Base-by-base conservation (phyloP, 495 filamentous ascomycete genomes). In the Hypoxylon trugodes region DNA sequence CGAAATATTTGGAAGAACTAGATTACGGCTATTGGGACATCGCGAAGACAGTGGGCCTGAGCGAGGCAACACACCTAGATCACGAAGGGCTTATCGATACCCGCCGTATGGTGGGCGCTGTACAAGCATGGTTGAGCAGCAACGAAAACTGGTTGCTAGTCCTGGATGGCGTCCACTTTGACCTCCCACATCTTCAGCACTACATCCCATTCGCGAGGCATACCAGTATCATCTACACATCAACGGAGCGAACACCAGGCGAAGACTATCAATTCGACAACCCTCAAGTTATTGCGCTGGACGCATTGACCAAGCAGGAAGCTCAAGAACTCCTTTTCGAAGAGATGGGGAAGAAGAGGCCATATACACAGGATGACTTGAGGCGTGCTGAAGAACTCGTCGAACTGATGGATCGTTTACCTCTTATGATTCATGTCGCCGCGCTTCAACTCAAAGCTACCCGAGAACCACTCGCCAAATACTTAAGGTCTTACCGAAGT, bases 151-250 rank as follows among this genome's bases (percentile, higher is more conserved):
- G 91, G 91, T 77, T 95, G 6, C 73, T 95, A 48, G 79, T 94
- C 3, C 81, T 93, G 25, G 91, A 95, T 63, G 91, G 90, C 0
- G 78, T 92, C 9, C 86, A 82, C 19, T 89, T 92, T 52, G 85
- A 87, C 46, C 86, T 87, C 3, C 83, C 82, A 25, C 76, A 80
- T 4, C 78, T 93, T 8, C 74, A 79, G 32, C 77, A 85, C 33
- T 91, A 89, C 62, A 84, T 95, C 7, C 91, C 91, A 0, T 88
- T 89, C 68, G 85, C 84, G 15, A 81, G 76, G 54, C 81, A 85
- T 45, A 89, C 88, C 13, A 86, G 86, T 65, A 82, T 94, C 38
- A 90, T 95, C 18, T 92, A 92, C 51, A 92, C 91, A 2, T 91
- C 89, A 0, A 85, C 89, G 1, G 87, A 90, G 53, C 79, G 80